Evolutionary conservation across 192 early-diverging fungal genomes (phyloP), one percentile per base, ranked within the genome.

Genomic region (Backusella circina): DNA sequence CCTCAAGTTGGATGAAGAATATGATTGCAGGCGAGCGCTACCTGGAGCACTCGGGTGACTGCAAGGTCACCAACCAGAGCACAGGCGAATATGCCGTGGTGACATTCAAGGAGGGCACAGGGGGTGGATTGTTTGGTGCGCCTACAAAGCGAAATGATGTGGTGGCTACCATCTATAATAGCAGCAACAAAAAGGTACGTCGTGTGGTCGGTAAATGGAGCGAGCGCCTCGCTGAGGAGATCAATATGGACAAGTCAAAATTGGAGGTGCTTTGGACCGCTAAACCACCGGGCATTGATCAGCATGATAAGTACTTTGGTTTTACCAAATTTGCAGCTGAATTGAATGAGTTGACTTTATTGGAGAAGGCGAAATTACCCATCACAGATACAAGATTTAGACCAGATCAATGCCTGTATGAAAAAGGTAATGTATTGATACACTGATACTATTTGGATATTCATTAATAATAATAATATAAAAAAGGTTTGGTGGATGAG

Each of bases 331-430:
- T 94, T 78, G 88, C 94, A 16, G 92, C 93, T 33, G 91, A 96
- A 70, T 86, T 99, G 32, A 98, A 98, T 82, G 96, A 99, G 82
- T 70, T 98, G 26, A 91, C 90, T 2, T 84, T 87, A 7, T 88
- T 90, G 16, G 79, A 93, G 51, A 74, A 81, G 36, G 81, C 66
- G 6, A 71, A 86, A 44, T 76, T 98, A 41, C 96, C 97, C 26
- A 89, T 78, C 65, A 99, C 97, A 7, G 97, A 99, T 82, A 97
- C 97, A 16, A 85, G 97, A 7, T 93, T 92, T 81, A 88, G 97
- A n/a, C 91, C 95, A 26, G 97, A 99, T 82, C 97, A 99, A 86
- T 82, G 91, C 18, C 80, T 95, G 70, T 97, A 95, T 83, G 97
- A 98, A 82, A 82, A 91, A 76, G 79, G 79, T 80, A n/a, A 69